A percentile compares a stretch with the other conserved stretches of the same genome.
These are phyloP conservation scores for Penicillium daleae DNA, from an alignment of 495 filamentous ascomycete genomes.

Conservation along the genomic window DNA sequence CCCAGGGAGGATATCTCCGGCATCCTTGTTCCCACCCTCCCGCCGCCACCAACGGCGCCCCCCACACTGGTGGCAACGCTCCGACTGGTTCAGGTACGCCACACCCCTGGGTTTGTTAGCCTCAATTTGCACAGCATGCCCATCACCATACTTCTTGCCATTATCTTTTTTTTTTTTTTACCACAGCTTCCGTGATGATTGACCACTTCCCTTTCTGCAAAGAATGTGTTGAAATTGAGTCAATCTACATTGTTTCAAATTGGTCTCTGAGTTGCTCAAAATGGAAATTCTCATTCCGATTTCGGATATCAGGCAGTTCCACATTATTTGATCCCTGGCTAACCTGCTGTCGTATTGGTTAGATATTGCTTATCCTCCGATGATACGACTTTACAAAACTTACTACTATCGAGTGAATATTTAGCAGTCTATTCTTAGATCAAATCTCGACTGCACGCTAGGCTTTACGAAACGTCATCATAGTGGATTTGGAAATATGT, in stretches of 20 bases:
- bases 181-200: constrained; percentile 20
- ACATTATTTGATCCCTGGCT: not conserved
- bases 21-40: constrained; percentile 1
- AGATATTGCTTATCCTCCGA: not conserved
- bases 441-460: not conserved
- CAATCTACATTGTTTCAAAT: constrained; percentile 29
- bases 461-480: too few relatives aligned
- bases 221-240: constrained; percentile 21
- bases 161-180: not conserved
- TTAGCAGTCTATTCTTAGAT: too few relatives aligned
- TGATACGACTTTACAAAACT: too few relatives aligned
- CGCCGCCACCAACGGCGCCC: not conserved
- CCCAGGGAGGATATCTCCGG: constrained; percentile 8
- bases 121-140: not conserved
- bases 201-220: constrained; percentile 30
- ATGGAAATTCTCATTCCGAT: not conserved
- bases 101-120: not conserved
- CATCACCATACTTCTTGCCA: not conserved
- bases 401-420: too few relatives aligned
- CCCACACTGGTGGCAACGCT: constrained; percentile 12
- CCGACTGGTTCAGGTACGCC: constrained; percentile 17
- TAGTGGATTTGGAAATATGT: not conserved
- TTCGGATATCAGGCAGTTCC: not conserved
- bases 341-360: not conserved
- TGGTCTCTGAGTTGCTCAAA: constrained; percentile 25